These are phyloP conservation scores for Ceriops decandra DNA, from an alignment of 345 rosid genomes.

Conservation along the genomic window DNA sequence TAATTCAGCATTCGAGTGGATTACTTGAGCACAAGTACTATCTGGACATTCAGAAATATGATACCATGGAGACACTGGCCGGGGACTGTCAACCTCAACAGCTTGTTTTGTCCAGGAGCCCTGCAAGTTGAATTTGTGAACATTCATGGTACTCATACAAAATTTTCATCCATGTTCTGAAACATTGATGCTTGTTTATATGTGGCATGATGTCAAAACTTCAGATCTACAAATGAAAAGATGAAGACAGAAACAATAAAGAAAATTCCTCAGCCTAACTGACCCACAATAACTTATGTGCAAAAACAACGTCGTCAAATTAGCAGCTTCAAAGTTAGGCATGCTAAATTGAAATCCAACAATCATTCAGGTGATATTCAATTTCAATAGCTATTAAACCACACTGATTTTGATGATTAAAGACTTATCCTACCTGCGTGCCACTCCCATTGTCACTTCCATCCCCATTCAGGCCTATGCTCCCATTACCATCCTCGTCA, in stretches of 20 bases:
- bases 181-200: not conserved
- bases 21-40: conserved; percentile 58
- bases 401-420: not conserved
- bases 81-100: conserved; percentile 38
- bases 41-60: conserved; percentile 43
- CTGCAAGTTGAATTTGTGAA: conserved; percentile 26
- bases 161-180: not conserved
- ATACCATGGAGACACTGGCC: conserved; percentile 27
- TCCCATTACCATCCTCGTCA: conserved; percentile 29
- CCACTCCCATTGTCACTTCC: conserved; percentile 51
- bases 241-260: not conserved
- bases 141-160: not conserved
- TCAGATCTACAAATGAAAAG: not conserved
- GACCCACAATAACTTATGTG: not conserved
- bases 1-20: conserved; percentile 42
- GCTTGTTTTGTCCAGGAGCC: conserved; percentile 59
- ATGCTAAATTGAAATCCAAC: not conserved
- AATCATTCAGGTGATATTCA: not conserved
- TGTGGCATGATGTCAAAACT: not conserved
- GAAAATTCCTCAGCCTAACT: not conserved
- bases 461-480: conserved; percentile 37
- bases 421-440: conserved; percentile 39
- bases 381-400: not conserved
- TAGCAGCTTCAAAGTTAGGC: not conserved
- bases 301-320: not conserved